Conservation (phyloP, 176 grass and related monocot species). For the Oryza brachyantha region DNA sequence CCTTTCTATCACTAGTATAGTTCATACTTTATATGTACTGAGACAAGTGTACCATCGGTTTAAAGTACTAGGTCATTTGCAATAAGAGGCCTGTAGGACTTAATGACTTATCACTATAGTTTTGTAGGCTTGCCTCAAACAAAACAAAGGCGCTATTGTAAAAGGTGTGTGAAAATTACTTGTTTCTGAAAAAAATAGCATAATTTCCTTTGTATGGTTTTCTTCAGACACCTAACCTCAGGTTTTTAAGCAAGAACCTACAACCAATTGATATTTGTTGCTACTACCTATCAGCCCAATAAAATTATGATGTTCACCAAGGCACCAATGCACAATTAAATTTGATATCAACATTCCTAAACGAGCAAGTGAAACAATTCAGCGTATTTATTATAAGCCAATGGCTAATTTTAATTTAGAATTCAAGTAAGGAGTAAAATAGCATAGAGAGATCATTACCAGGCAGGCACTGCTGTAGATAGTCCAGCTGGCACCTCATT, state of each 20-base stretch:
- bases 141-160: background rate
- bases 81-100: no score
- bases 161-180: background rate
- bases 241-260: background rate
- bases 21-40: background rate
- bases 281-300: background rate
- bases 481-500: conserved; percentile 91
- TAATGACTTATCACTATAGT: background rate
- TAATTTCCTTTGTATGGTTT: background rate
- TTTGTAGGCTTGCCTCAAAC: background rate
- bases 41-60: background rate
- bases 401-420: background rate
- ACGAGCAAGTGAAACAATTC: background rate
- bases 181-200: background rate
- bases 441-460: conserved; percentile 38
- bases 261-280: background rate
- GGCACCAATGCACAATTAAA: conserved; percentile 1
- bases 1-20: no score
- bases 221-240: background rate
- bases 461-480: conserved; percentile 84
- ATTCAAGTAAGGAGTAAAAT: background rate
- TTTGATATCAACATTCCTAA: background rate
- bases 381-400: background rate
- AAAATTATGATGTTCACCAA: background rate
- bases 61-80: background rate